Percentiles rank a stretch among this genome's conserved stretches.
These are phyloP conservation scores for Tolypocladium amazonense DNA, from an alignment of 2,329 filamentous ascomycete species.

Conservation along the genomic window DNA sequence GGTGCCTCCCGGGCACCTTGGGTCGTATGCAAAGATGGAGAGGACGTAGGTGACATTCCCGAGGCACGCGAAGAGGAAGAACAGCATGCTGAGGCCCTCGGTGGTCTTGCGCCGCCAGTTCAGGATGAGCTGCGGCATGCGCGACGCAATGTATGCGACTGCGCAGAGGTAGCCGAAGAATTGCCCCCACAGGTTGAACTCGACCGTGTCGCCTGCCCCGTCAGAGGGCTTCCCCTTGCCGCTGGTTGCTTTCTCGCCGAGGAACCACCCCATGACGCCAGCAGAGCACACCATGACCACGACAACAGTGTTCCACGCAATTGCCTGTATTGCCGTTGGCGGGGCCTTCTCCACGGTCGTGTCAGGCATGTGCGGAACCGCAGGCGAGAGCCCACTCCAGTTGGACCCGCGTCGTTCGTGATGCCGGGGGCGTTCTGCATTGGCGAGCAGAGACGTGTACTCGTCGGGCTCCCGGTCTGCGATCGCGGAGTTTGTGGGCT, in stretches of 20 bases:
- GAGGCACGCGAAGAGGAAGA: conserved; percentile 93
- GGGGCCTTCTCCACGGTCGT: conserved; percentile 32
- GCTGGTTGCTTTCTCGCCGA: conserved; percentile 34
- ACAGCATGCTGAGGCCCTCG: conserved; percentile 85
- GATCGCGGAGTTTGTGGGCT: conserved; percentile 21
- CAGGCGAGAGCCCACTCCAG: conserved; percentile 64
- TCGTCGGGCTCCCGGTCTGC: conserved; percentile 36
- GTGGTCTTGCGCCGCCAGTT: conserved; percentile 91
- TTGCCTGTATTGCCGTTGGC: conserved; percentile 42
- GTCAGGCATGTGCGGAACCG: conserved; percentile 59
- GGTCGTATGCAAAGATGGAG: conserved; percentile 83
- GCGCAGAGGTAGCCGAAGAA: conserved; percentile 92
- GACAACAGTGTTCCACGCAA: conserved; percentile 64
- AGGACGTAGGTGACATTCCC: conserved; percentile 91
- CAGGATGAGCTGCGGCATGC: conserved; percentile 80
- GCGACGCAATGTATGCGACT: conserved; percentile 75
- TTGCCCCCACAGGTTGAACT: conserved; percentile 71
- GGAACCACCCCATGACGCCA: conserved; percentile 77
- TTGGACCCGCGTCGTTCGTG: conserved; percentile 40
- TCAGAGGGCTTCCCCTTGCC: conserved; percentile 27
- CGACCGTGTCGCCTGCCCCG: conserved; percentile 37
- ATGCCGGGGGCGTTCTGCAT: conserved; percentile 26
- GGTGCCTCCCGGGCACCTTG: conserved; percentile 43
- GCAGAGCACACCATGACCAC: conserved; percentile 75
- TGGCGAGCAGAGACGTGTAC: conserved; percentile 37